Evolutionary conservation across 768 basidiomycete genomes (phyloP).

Genomic region (Cubamyces sp.): DNA sequence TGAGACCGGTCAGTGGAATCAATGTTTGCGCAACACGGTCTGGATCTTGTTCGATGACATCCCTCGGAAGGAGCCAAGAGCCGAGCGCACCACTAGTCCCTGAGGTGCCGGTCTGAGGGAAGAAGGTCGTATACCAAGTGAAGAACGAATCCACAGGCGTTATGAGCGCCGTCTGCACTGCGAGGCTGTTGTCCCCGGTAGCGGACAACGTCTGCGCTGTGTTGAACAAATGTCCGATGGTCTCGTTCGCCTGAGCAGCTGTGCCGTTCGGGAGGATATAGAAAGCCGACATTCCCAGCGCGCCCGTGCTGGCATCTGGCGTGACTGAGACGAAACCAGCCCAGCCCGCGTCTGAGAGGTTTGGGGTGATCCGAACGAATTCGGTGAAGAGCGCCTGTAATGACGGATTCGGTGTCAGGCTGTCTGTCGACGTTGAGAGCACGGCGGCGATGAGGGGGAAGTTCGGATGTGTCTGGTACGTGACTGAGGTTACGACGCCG

Average conservation of each 20-base stretch:
- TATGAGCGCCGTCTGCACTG: conserved; percentile 14
- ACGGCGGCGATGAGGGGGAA: conserved; percentile 39
- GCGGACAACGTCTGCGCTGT: conserved; percentile 32
- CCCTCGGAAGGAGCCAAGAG: conserved; percentile 30
- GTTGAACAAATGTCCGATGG: conserved; percentile 40
- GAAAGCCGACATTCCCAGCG: not conserved
- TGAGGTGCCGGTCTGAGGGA: conserved; percentile 10
- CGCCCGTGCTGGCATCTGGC: not conserved
- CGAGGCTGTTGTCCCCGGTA: conserved; percentile 26
- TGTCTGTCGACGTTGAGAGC: conserved; percentile 27
- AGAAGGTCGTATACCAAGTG: conserved; percentile 20
- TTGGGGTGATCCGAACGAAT: conserved; percentile 4
- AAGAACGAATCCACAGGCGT: conserved; percentile 27
- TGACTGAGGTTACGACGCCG: conserved; percentile 46
- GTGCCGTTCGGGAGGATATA: conserved; percentile 42
- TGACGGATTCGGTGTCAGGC: conserved; percentile 8
- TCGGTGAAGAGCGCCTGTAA: conserved; percentile 11
- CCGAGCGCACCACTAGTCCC: conserved; percentile 21
- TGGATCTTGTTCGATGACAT: conserved; percentile 26
- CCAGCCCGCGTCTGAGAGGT: conserved; percentile 23
- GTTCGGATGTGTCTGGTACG: conserved; percentile 48
- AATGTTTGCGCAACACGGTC: conserved; percentile 22
- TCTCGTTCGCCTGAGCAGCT: conserved; percentile 39
- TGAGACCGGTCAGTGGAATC: conserved; percentile 10
- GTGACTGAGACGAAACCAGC: not conserved